These are phyloP conservation scores for Knoxia roxburghii DNA, from an alignment of 257 asterid genomes.

Conservation along the genomic window DNA sequence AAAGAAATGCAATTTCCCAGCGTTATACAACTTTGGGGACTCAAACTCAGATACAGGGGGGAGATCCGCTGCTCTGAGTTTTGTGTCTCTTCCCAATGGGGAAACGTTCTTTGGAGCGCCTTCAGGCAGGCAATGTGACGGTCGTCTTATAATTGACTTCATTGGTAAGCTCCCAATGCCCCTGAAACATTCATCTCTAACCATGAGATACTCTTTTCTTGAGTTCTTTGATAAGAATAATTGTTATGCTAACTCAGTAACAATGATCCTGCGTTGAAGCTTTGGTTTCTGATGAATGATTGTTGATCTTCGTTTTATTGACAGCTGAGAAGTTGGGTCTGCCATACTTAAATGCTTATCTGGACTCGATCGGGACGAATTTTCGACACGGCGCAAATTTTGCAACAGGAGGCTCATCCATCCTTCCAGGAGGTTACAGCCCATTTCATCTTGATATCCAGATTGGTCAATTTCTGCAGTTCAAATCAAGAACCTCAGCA, in stretches of 20 bases:
- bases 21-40: conserved; percentile 30
- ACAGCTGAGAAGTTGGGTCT: conserved; percentile 28
- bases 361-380: conserved; percentile 33
- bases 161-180: conserved; percentile 16
- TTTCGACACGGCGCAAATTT: conserved; percentile 34
- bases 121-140: conserved; percentile 33
- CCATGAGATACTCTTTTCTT: too few relatives aligned
- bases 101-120: conserved; percentile 37
- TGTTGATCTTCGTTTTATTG: not conserved
- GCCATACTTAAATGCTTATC: conserved; percentile 27
- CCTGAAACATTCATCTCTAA: too few relatives aligned
- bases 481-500: conserved; percentile 27
- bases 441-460: conserved; percentile 37
- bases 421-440: conserved; percentile 36
- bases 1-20: conserved; percentile 23
- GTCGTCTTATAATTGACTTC: conserved; percentile 40
- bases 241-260: too few relatives aligned
- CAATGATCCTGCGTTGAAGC: too few relatives aligned
- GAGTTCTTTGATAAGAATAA: too few relatives aligned
- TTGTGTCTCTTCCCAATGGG: conserved; percentile 30
- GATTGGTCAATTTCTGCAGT: conserved; percentile 37
- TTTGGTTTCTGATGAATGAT: not conserved
- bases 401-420: conserved; percentile 35
- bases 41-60: conserved; percentile 42
- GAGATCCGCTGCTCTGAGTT: conserved; percentile 22